These are phyloP conservation scores for Pachysandra terminalis DNA, from an alignment of 164 flowering plant genomes.

Conservation along the genomic window DNA sequence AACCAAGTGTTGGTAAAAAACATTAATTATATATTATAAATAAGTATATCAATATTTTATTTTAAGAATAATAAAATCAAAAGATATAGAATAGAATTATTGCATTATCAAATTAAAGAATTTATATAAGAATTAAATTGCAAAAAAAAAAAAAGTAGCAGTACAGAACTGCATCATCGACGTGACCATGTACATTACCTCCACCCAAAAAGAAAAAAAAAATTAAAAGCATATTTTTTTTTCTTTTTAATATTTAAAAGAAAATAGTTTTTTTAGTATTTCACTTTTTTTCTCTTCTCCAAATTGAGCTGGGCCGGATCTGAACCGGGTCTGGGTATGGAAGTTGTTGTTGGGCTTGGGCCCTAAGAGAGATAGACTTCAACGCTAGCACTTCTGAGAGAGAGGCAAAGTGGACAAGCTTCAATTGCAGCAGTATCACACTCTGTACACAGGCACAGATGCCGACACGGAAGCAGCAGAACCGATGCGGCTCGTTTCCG, in stretches of 20 bases:
- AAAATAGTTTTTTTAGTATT: not conserved
- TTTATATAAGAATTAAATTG: conserved; percentile 26
- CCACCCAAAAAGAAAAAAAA: conserved; percentile 13
- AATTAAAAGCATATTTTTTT: too few relatives aligned
- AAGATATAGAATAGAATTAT: not conserved
- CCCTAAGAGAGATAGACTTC: conserved; percentile 48
- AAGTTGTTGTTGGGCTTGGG: conserved; percentile 18
- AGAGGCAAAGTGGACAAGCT: conserved; percentile 67
- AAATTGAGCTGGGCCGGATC: not conserved
- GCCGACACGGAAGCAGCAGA: conserved; percentile 77
- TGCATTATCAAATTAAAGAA: conserved; percentile 31
- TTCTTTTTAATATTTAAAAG: not conserved
- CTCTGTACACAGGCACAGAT: conserved; percentile 52
- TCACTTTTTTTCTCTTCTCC: not conserved
- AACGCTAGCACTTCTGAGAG: conserved; percentile 48
- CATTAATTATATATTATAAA: too few relatives aligned
- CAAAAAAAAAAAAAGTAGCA: not conserved
- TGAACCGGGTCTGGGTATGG: too few relatives aligned
- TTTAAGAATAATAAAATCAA: too few relatives aligned
- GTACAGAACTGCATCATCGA: conserved; percentile 18
- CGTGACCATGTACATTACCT: conserved; percentile 33
- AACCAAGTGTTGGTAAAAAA: too few relatives aligned
- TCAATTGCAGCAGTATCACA: conserved; percentile 53
- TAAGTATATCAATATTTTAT: too few relatives aligned
- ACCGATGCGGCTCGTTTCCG: conserved; percentile 51